Evolutionary conservation across 352 stramenopile species (phyloP), one percentile per base, ranked within the genome.

Genomic region (Pythium sp.): DNA sequence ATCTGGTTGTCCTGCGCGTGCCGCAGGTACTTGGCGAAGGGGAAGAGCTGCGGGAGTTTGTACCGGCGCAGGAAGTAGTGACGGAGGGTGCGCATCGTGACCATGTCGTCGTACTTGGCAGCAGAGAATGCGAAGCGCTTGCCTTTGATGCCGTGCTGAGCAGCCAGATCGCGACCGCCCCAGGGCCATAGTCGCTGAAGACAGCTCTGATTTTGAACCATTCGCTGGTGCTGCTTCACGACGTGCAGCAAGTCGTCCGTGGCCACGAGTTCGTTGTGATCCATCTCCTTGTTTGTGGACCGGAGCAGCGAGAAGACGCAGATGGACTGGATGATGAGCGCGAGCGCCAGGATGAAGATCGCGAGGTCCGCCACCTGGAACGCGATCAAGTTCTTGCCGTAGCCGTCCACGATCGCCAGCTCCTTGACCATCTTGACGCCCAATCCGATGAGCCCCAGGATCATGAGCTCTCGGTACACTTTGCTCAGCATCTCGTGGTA

Each of bases 1-100:
- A 93, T 90, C 66, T 93, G 81, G 67, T 84, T 89, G 18, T 88
- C 82, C 70, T 91, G 85, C 2, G 80, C 82, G 4, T 87, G 79
- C 54, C 79, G 74, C 7, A 93, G 43, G 66, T 93, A 93, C 71
- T 93, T 93, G 67, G 75, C 76, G 65, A 89, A 93, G 5, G 84
- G 81, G 30, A 84, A 84, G 7, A 89, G 71, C 56, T 86, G 67
- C 0, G 80, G 80, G 4, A 89, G 65, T 2, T 70, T 71, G 49
- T 84, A 84, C 7, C 61, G 65, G 7, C 65, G 64, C 5, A 89
- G 64, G 55, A 89, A 89, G 7, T 81, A 67, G 47, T 80, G 71
- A 9, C 76, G 73, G 41, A 86, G 67, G 3, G 84, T 36, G 46
- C 80, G 72, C 18, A 75, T 63, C 12, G 82, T 34, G 3, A 84